phyloP scores from a whole-genome alignment of 768 basidiomycete genomes.

The Boletales sp. region DNA sequence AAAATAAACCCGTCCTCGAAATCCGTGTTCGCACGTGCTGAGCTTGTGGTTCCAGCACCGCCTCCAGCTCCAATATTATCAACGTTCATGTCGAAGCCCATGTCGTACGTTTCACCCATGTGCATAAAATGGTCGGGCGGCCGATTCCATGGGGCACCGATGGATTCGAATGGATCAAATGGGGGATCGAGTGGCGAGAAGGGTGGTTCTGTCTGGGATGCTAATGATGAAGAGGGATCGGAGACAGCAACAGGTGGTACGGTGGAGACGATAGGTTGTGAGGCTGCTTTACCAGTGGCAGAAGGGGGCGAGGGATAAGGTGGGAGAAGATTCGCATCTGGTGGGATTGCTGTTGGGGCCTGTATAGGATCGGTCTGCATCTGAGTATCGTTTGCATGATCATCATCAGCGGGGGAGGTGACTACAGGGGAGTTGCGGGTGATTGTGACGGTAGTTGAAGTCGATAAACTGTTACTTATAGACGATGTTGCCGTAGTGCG shows the following conservation, averaged over 20 bases:
- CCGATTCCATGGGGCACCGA: conserved; percentile 41
- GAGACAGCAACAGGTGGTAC: conserved; percentile 24
- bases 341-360: conserved; percentile 7
- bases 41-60: conserved; percentile 18
- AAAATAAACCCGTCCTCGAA: conserved; percentile 55
- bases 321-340: conserved; percentile 22
- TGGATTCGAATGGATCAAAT: conserved; percentile 44
- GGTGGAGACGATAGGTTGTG: conserved; percentile 2
- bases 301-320: conserved; percentile 62
- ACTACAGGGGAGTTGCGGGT: conserved; percentile 13
- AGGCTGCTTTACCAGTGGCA: conserved; percentile 25
- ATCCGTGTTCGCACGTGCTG: conserved; percentile 37
- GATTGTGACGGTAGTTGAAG: conserved; percentile 9
- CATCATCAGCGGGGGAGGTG: conserved; percentile 10
- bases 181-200: conserved; percentile 21
- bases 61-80: conserved; percentile 33
- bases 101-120: conserved; percentile 36
- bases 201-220: conserved; percentile 16
- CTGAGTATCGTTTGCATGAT: conserved; percentile 18
- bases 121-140: conserved; percentile 34
- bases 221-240: conserved; percentile 4
- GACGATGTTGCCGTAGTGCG: conserved; percentile 21
- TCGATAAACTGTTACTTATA: conserved; percentile 8
- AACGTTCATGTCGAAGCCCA: conserved; percentile 48
- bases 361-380: conserved; percentile 12